A percentile compares a stretch with the other conserved stretches of the same genome.
Evolutionary conservation across 805 yeast species (phyloP).

Genomic region (Starmerella vitae): DNA sequence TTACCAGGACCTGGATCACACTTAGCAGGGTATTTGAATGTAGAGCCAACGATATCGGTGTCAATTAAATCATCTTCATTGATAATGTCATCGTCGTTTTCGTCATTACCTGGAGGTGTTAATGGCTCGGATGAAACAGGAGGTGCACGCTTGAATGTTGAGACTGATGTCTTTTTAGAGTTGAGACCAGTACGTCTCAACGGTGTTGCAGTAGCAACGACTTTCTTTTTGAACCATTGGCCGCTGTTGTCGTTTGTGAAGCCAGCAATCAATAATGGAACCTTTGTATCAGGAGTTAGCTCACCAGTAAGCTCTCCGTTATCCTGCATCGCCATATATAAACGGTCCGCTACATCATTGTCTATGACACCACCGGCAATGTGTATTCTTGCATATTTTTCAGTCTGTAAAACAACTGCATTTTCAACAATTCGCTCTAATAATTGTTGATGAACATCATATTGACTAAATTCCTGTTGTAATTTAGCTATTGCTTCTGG

Average conservation of each 20-base stretch:
- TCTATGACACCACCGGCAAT: slow-evolving; percentile 22
- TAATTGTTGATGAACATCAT: slow-evolving; percentile 26
- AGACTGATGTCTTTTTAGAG: not conserved
- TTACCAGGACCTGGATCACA: slow-evolving; percentile 38
- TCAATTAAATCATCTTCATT: slow-evolving; percentile 45
- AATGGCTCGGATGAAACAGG: slow-evolving; percentile 30
- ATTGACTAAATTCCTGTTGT: slow-evolving; percentile 7
- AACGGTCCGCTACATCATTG: slow-evolving; percentile 20
- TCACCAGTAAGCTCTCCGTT: slow-evolving; percentile 27
- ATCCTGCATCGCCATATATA: slow-evolving; percentile 23
- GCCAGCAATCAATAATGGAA: slow-evolving; percentile 31
- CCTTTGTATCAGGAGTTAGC: slow-evolving; percentile 8
- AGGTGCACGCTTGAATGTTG: slow-evolving; percentile 23
- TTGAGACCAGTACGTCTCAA: not conserved
- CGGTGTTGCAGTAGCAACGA: slow-evolving; percentile 1
- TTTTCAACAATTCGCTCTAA: slow-evolving; percentile 28
- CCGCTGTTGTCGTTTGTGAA: slow-evolving; percentile 25
- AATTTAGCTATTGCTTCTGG: slow-evolving; percentile 16
- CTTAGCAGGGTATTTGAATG: slow-evolving; percentile 44
- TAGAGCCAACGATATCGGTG: slow-evolving; percentile 24
- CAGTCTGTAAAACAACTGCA: slow-evolving; percentile 24
- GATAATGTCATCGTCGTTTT: slow-evolving; percentile 36
- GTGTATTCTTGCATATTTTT: slow-evolving; percentile 22
- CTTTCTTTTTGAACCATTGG: slow-evolving; percentile 16
- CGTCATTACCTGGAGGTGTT: slow-evolving; percentile 31